Evolutionary conservation across 1,139 yeast genomes (phyloP), one percentile per base, ranked within the genome.

Genomic region (Yamadazyma atlantica): DNA sequence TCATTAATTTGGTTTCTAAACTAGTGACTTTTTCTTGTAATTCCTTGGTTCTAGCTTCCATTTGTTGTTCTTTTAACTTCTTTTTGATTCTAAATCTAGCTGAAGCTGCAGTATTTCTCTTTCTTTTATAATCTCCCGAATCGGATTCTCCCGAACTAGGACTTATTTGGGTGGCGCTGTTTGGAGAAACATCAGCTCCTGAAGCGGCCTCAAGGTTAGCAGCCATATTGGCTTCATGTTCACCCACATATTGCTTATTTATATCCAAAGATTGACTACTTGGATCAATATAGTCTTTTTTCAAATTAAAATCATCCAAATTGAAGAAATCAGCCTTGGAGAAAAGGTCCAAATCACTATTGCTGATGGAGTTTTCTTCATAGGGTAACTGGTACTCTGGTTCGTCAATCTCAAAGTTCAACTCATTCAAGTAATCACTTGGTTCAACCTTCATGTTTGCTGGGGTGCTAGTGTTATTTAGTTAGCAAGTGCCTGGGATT

Each of bases 41-140:
- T 39, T 78, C 82, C 49, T 72, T 69, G 14, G 87, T 70, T 39
- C 75, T 78, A 32, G 71, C 69, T 60, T 87, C 95, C 82, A 87
- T 79, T 57, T 87, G 90, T 58, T 82, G 88, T 59, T 88, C 96
- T 54, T 85, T 82, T 58, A 81, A 51, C 67, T 86, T 88, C 73
- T 84, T 85, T 69, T 84, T 85, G 51, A 83, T 79, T 46, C 95
- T 70, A 67, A 86, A 83, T 42, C 94, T 66, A 1, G 92, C 92
- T 33, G 85, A 78, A 1, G 95, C 95, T 1, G 89, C 90, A 0
- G 92, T 83, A 62, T 84, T 85, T 46, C 90, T 72, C 35, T 85
- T 71, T 36, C 89, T 73, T 58, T 85, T 84, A 57, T 81, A 86
- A 17, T 45, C 40, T 22, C 36, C 33, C 16, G 48, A 37, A 35